phyloP scores from a whole-genome alignment of 345 rosid genomes.

The Psidium friedrichsthalianum region DNA sequence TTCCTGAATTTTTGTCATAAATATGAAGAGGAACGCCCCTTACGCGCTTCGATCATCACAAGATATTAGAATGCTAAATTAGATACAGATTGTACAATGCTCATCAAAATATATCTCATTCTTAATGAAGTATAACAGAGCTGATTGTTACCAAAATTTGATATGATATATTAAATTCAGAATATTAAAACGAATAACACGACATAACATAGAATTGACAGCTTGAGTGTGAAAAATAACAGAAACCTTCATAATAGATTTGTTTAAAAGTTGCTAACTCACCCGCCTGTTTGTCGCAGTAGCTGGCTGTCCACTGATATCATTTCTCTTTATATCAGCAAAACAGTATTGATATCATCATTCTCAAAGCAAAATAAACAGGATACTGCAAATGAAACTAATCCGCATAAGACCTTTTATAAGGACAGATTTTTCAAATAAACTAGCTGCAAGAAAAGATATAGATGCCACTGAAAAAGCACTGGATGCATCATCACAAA shows the following conservation, averaged over 20 bases:
- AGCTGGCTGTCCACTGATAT: conserved; percentile 83
- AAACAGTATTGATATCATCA: conserved; percentile 61
- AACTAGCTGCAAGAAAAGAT: not conserved
- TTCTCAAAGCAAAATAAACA: conserved; percentile 90
- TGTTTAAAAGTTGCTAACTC: conserved; percentile 17
- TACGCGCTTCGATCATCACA: not conserved
- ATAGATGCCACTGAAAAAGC: not conserved
- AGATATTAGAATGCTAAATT: not conserved
- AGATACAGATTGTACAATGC: not conserved
- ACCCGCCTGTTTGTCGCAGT: conserved; percentile 98
- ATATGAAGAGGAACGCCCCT: not conserved
- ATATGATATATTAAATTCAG: not conserved
- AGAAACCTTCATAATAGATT: not conserved
- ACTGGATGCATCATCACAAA: not conserved
- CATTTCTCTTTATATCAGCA: conserved; percentile 82
- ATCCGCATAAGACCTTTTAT: not conserved
- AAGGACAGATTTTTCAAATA: not conserved
- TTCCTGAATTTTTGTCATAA: not conserved
- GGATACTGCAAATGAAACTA: conserved; percentile 54
- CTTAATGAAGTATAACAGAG: not conserved
- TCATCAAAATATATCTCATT: not conserved
- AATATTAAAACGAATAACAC: not conserved
- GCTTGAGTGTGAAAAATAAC: not conserved
- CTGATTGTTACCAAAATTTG: not conserved
- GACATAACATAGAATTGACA: not conserved